These are phyloP conservation scores for Epichloe sibirici DNA, from an alignment of 2,329 filamentous ascomycete species.

Conservation along the genomic window DNA sequence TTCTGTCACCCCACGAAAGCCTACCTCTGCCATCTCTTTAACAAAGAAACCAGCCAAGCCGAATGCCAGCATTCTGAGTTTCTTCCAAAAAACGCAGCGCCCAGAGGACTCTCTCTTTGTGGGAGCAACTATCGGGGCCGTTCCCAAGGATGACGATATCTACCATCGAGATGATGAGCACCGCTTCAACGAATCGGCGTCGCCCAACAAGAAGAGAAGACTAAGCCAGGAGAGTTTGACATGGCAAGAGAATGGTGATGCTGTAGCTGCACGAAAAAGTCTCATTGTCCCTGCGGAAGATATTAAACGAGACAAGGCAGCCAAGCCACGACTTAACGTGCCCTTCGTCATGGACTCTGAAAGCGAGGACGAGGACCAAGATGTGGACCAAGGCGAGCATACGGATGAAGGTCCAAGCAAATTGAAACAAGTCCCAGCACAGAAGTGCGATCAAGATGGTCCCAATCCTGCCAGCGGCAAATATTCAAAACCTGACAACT, in stretches of 20 bases:
- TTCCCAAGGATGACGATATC: constrained; percentile 16
- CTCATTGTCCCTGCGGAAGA: not conserved
- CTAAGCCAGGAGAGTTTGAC: constrained; percentile 12
- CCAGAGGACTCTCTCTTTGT: constrained; percentile 48
- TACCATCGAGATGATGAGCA: constrained; percentile 16
- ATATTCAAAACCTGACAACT: not conserved
- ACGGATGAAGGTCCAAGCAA: too few species aligned
- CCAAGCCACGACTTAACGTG: constrained; percentile 15
- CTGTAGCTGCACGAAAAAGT: not conserved
- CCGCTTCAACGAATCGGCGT: constrained; percentile 23
- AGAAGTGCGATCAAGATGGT: not conserved
- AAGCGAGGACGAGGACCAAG: constrained; percentile 27
- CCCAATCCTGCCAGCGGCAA: not conserved
- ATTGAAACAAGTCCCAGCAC: not conserved
- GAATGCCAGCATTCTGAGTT: constrained; percentile 59
- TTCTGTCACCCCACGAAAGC: constrained; percentile 21
- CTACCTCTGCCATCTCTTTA: constrained; percentile 11
- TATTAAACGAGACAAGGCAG: not conserved
- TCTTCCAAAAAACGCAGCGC: constrained; percentile 59
- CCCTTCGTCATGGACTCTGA: constrained; percentile 65
- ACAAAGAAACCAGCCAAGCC: constrained; percentile 27
- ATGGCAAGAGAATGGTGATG: not conserved
- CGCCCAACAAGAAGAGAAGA: constrained; percentile 19
- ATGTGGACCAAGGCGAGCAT: not conserved
- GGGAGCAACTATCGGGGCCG: constrained; percentile 13